Evolutionary conservation across 2,329 filamentous ascomycete genomes (phyloP).

Genomic region (Shiraia sp.): DNA sequence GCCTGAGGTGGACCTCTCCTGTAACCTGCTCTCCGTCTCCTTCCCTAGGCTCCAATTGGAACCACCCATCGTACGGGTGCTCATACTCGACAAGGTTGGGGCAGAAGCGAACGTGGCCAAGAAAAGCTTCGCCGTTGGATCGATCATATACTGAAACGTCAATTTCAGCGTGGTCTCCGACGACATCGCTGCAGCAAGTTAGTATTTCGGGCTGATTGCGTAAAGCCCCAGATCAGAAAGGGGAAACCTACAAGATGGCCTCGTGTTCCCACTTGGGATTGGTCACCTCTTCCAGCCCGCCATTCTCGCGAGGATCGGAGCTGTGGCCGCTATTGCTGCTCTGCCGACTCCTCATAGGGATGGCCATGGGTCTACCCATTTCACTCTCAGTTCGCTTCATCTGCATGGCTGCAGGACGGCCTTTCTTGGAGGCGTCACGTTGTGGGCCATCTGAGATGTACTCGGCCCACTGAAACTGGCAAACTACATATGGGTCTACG

Average conservation of each 20-base stretch:
- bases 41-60: slow-evolving; percentile 76
- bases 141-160: slow-evolving; percentile 94
- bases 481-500: slow-evolving; percentile 91
- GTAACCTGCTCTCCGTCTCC: slow-evolving; percentile 75
- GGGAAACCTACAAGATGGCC: slow-evolving; percentile 79
- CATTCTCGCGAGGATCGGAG: slow-evolving; percentile 55
- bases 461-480: slow-evolving; percentile 95
- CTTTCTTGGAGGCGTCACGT: slow-evolving; percentile 56
- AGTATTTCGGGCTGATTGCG: slow-evolving; percentile 14
- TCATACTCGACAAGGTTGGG: slow-evolving; percentile 71
- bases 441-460: slow-evolving; percentile 88
- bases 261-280: slow-evolving; percentile 96
- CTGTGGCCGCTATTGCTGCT: slow-evolving; percentile 92
- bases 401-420: slow-evolving; percentile 47
- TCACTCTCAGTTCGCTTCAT: slow-evolving; percentile 75
- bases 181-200: slow-evolving; percentile 72
- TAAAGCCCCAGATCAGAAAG: too few species aligned
- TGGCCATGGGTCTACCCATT: slow-evolving; percentile 83
- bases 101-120: slow-evolving; percentile 86
- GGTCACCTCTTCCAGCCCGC: slow-evolving; percentile 68
- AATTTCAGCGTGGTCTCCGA: slow-evolving; percentile 86
- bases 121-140: slow-evolving; percentile 80
- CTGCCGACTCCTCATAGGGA: slow-evolving; percentile 95
- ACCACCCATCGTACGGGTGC: slow-evolving; percentile 81
- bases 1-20: slow-evolving; percentile 86